phyloP scores from a whole-genome alignment of 495 filamentous ascomycete genomes.

The Penicillium fimorum region DNA sequence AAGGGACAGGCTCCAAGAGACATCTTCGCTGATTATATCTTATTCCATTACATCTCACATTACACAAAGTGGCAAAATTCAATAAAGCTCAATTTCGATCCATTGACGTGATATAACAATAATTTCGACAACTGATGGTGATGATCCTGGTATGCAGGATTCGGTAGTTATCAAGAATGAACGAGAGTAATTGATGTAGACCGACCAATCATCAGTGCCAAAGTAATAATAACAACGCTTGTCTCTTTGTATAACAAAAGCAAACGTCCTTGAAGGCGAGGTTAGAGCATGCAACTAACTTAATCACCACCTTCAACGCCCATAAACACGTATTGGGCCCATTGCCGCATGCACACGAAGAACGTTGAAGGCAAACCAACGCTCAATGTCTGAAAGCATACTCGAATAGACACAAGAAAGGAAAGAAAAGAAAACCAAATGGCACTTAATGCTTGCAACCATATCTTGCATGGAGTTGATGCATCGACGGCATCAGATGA shows the following conservation, averaged over 20 bases:
- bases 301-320: neutral
- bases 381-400: neutral
- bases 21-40: too few species aligned
- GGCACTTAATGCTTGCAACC: neutral
- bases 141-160: neutral
- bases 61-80: neutral
- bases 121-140: too few species aligned
- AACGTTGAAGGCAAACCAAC: neutral
- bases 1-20: too few species aligned
- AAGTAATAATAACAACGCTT: neutral
- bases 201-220: neutral
- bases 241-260: neutral
- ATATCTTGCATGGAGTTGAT: neutral
- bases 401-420: neutral
- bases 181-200: neutral
- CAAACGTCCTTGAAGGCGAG: neutral
- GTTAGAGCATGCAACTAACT: neutral
- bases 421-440: neutral
- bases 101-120: too few species aligned
- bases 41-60: too few species aligned
- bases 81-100: too few species aligned
- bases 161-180: neutral
- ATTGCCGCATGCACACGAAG: neutral
- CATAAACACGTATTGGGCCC: neutral
- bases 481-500: neutral